phyloP scores from a whole-genome alignment of 441 rosid species.

The Francoa sonchifolia region DNA sequence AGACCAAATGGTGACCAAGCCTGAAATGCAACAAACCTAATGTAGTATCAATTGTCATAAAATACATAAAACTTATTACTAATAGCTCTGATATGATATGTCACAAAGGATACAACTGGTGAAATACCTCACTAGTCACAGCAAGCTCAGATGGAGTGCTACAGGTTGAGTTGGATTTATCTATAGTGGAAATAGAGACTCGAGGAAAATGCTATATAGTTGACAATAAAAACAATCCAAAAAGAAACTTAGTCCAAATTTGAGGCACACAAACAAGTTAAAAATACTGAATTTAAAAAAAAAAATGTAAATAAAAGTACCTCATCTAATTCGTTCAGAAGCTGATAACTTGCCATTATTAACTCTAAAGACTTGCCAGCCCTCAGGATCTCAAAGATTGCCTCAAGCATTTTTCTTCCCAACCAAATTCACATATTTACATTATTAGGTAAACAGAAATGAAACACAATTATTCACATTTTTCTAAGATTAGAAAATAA shows the following conservation, averaged over 20 bases:
- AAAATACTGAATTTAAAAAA: neutral
- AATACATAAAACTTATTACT: neutral
- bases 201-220: constrained; percentile 58
- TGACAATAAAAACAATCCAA: neutral
- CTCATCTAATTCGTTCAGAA: constrained; percentile 54
- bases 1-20: constrained; percentile 63
- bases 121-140: constrained; percentile 42
- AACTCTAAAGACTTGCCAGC: constrained; percentile 49
- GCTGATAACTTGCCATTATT: constrained; percentile 55
- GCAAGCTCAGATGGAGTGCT: constrained; percentile 19
- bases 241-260: neutral
- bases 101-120: neutral
- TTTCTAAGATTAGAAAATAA: neutral
- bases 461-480: neutral
- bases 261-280: neutral
- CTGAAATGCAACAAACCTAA: constrained; percentile 32
- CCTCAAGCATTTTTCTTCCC: constrained; percentile 62
- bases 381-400: constrained; percentile 53
- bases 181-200: constrained; percentile 18
- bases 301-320: constrained; percentile 17
- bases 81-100: neutral
- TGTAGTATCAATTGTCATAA: too few relatives aligned
- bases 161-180: constrained; percentile 17
- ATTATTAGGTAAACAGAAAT: neutral
- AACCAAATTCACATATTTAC: neutral